These are phyloP conservation scores for Ustilago tritici DNA, from an alignment of 1,284 basidiomycete species.

Conservation along the genomic window DNA sequence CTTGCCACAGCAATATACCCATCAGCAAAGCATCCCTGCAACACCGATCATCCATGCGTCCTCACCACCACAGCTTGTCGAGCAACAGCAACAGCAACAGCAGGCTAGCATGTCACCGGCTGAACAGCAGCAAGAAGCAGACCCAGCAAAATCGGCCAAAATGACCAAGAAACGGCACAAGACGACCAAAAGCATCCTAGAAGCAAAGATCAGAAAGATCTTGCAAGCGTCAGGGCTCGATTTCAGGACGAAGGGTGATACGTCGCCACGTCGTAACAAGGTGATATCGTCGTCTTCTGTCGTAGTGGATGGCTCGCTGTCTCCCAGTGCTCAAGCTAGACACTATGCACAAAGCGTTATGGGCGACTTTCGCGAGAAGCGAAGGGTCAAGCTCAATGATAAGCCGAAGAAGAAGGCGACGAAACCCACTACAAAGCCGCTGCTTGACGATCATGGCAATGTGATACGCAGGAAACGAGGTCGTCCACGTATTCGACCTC, in stretches of 20 bases:
- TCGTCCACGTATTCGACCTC: constrained; percentile 11
- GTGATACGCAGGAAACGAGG: constrained; percentile 15
- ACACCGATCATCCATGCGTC: background rate
- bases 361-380: background rate
- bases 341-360: background rate
- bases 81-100: background rate
- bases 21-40: background rate
- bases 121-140: background rate
- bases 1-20: constrained; percentile 15
- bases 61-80: background rate
- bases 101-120: background rate
- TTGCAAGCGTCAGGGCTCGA: background rate
- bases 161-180: background rate
- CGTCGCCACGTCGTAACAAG: background rate
- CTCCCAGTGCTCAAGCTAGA: background rate
- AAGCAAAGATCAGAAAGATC: constrained; percentile 6
- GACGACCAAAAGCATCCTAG: background rate
- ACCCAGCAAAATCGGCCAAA: background rate
- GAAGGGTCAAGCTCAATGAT: background rate
- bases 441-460: constrained; percentile 13
- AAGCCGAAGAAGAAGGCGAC: background rate
- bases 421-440: background rate
- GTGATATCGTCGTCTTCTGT: no score
- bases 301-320: no score
- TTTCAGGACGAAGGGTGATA: background rate